phyloP scores from a whole-genome alignment of 2,329 filamentous ascomycete species.

The Bipolaris victoriae region DNA sequence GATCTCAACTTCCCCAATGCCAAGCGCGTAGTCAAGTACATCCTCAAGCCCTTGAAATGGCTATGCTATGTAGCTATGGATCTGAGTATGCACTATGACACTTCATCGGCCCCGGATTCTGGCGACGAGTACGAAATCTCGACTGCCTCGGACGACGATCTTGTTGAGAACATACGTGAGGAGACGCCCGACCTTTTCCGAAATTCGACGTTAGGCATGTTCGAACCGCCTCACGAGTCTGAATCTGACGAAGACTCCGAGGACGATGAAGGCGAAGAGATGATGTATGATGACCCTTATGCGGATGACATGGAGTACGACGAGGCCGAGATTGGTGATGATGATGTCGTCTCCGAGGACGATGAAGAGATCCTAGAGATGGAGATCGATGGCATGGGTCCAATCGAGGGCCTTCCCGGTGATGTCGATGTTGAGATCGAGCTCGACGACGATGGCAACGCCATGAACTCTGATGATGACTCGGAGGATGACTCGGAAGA shows the following conservation, averaged over 20 bases:
- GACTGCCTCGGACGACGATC: constrained; percentile 85
- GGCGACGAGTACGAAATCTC: constrained; percentile 86
- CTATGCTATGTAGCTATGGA: constrained; percentile 86
- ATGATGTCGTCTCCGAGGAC: constrained; percentile 85
- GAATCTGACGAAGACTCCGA: constrained; percentile 72
- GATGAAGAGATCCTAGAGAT: constrained; percentile 81
- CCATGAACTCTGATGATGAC: constrained; percentile 61
- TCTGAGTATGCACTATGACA: constrained; percentile 80
- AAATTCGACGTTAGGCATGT: constrained; percentile 93
- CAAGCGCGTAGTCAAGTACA: constrained; percentile 95
- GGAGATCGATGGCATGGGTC: constrained; percentile 81
- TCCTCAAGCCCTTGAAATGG: constrained; percentile 84
- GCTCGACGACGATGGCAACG: constrained; percentile 70
- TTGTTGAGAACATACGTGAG: constrained; percentile 73
- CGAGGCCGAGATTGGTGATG: constrained; percentile 69
- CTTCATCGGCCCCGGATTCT: constrained; percentile 69
- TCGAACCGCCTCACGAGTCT: constrained; percentile 83
- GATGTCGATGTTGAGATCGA: constrained; percentile 84
- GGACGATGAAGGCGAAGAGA: constrained; percentile 67
- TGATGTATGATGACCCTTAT: constrained; percentile 89
- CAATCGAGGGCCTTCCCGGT: constrained; percentile 67
- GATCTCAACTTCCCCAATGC: constrained; percentile 93
- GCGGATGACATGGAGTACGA: constrained; percentile 92
- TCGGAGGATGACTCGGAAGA: constrained; percentile 64
- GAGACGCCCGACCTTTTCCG: constrained; percentile 97